Conservation (phyloP, 2,329 filamentous ascomycete genomes). For the Oidium heveae region DNA sequence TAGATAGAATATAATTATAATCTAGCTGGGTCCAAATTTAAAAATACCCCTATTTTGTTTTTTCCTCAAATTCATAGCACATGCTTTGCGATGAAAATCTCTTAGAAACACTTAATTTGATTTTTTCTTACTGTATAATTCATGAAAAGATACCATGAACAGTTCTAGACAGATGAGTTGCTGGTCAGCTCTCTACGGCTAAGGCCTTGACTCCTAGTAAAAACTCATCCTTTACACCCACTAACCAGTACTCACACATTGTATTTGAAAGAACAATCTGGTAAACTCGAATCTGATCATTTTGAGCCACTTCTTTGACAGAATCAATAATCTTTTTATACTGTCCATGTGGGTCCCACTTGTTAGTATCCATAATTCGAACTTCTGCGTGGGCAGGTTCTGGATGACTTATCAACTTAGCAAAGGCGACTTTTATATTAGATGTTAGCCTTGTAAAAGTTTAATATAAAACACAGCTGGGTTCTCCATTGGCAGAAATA, state of each 20-base stretch:
- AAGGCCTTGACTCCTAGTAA: constrained; percentile 58
- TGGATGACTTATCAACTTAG: constrained; percentile 35
- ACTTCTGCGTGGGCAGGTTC: constrained; percentile 29
- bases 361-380: constrained; percentile 36
- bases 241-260: constrained; percentile 55
- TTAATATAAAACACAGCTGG: too few species aligned
- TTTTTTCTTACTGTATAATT: too few species aligned
- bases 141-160: background rate
- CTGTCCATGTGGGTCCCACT: constrained; percentile 48
- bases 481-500: too few species aligned
- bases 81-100: too few species aligned
- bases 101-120: too few species aligned
- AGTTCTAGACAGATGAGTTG: background rate
- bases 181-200: constrained; percentile 41
- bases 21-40: too few species aligned
- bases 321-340: constrained; percentile 47
- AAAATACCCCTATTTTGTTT: too few species aligned
- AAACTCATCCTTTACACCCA: constrained; percentile 34
- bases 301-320: constrained; percentile 33
- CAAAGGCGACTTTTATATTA: constrained; percentile 34
- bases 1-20: too few species aligned
- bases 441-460: too few species aligned
- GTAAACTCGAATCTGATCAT: constrained; percentile 52
- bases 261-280: constrained; percentile 35
- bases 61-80: too few species aligned